phyloP scores from a whole-genome alignment of 2,329 filamentous ascomycete genomes.

The Diaporthe capsici region DNA sequence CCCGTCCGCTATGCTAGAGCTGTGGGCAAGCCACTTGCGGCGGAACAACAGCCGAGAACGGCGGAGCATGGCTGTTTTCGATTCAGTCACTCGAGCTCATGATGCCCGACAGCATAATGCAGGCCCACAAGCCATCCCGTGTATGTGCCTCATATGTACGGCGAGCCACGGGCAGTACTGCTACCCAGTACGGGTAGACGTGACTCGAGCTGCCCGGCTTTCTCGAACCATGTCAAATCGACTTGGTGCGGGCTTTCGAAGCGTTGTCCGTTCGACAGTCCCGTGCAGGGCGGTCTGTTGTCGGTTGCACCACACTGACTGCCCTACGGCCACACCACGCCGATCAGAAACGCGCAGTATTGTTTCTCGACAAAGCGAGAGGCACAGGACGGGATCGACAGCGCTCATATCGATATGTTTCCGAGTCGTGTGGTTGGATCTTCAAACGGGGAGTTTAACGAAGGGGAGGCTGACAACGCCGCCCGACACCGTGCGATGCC shows the following conservation, averaged over 20 bases:
- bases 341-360: background rate
- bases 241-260: background rate
- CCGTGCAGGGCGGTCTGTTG: background rate
- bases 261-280: background rate
- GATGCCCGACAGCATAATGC: conserved; percentile 3
- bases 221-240: background rate
- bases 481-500: conserved; percentile 15
- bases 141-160: conserved; percentile 1
- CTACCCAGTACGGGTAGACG: background rate
- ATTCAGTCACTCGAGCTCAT: conserved; percentile 20
- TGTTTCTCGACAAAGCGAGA: conserved; percentile 4
- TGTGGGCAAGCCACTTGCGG: conserved; percentile 14
- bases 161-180: conserved; percentile 7
- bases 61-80: conserved; percentile 2
- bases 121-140: conserved; percentile 8
- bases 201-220: conserved; percentile 1
- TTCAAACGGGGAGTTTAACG: conserved; percentile 3
- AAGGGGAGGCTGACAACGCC: conserved; percentile 23
- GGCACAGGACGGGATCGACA: conserved; percentile 17
- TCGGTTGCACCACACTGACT: background rate
- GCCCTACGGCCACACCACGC: background rate
- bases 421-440: conserved; percentile 23
- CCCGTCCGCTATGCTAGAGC: background rate
- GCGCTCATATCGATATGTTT: conserved; percentile 31
- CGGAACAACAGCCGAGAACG: conserved; percentile 24